Evolutionary conservation across 169 alveolate genomes (phyloP), one percentile per base, ranked within the genome.

Genomic region (Babesia caballi): DNA sequence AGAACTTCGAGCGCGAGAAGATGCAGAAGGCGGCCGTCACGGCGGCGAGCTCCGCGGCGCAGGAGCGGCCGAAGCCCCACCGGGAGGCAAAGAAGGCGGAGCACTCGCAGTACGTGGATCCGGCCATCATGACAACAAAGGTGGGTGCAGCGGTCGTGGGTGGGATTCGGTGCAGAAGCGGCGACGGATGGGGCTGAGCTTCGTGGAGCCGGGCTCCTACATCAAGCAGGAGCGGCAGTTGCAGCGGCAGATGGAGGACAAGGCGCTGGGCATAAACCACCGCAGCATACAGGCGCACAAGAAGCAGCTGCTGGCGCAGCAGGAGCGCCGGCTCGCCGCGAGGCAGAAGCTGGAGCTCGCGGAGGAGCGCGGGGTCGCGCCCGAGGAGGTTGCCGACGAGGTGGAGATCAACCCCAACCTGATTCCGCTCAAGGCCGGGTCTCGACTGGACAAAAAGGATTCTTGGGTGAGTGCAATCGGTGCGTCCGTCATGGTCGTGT

Each of bases 1-100:
- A 77, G 49, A 88, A 83, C 40, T 72, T 83, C 41, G 73, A 72
- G 42, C 66, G 68, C 5, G 93, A 88, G 66, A 46, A 76, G 53
- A 60, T 69, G 63, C 82, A 77, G 67, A 84, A 84, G 69, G 87
- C 78, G 70, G 72, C 65, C 4, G 60, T 27, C 38, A 15, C 66
- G 6, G 66, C 66, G 19, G 44, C 44, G 12, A 38, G 7, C 15
- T 12, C 44, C n/a, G 44, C 41, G 41, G 67, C 66, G 36, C 41
- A 52, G 9, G 78, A 50, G 14, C 52, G 57, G 2, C 52, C 33
- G 25, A 78, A 58, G 54, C 25, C 61, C 14, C 76, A 57, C 12
- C 57, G 70, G 50, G 51, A 40, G 7, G 84, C 82, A 15, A 66
- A 69, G 33, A 68, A 53, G 63, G 78, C 72, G 14, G 82, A 69